phyloP scores from a whole-genome alignment of 2,329 filamentous ascomycete genomes.

The Neonectria neomacrospora region DNA sequence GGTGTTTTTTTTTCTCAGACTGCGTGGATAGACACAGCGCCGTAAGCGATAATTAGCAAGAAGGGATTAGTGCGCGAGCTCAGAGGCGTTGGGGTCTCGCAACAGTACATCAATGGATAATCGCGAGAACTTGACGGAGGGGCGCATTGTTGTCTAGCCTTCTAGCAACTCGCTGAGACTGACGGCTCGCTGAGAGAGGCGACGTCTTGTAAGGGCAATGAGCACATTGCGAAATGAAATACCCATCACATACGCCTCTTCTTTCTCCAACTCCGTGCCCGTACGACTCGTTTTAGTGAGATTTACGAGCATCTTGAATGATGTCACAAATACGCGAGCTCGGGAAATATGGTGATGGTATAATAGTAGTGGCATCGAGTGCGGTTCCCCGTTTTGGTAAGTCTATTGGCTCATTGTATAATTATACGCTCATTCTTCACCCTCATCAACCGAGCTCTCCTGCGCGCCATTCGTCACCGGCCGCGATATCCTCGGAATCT shows the following conservation, averaged over 20 bases:
- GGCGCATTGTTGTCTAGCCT: not conserved
- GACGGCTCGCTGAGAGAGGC: not conserved
- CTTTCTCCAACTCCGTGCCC: no score
- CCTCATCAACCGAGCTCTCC: slow-evolving; percentile 38
- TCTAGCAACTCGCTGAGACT: not conserved
- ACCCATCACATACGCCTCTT: not conserved
- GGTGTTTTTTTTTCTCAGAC: slow-evolving; percentile 7
- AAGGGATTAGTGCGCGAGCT: not conserved
- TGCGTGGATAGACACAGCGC: not conserved
- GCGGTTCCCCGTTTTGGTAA: slow-evolving; percentile 22
- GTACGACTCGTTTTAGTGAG: not conserved
- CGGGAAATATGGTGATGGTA: slow-evolving; percentile 1
- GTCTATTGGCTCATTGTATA: slow-evolving; percentile 42
- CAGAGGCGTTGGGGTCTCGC: slow-evolving; percentile 5
- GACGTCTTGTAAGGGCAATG: slow-evolving; percentile 7
- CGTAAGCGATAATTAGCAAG: slow-evolving; percentile 9
- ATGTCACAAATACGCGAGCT: not conserved
- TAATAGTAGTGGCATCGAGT: slow-evolving; percentile 14
- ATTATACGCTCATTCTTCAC: slow-evolving; percentile 41
- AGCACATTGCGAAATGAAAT: slow-evolving; percentile 16
- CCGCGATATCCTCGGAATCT: slow-evolving; percentile 68
- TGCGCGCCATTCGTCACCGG: slow-evolving; percentile 49
- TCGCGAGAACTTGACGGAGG: not conserved
- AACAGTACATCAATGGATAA: slow-evolving; percentile 10
- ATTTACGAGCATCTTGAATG: not conserved